phyloP scores from a whole-genome alignment of 352 stramenopile species.

The Globisporangium camurandrum region DNA sequence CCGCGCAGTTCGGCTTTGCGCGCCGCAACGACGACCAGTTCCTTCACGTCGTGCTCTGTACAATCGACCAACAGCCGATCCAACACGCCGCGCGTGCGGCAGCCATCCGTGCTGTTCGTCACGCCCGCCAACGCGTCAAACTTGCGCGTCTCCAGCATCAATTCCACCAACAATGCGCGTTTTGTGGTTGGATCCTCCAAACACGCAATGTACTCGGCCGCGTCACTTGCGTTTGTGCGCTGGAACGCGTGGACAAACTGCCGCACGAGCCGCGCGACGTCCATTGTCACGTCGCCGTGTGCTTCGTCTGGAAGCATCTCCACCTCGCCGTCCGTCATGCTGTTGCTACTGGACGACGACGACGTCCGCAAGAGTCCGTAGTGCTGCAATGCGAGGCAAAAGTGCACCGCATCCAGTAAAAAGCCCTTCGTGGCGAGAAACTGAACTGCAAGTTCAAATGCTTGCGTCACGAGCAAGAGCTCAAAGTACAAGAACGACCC shows the following conservation, averaged over 20 bases:
- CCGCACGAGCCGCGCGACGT: constrained; percentile 69
- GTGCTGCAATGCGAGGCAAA: constrained; percentile 72
- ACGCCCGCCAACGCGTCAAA: constrained; percentile 74
- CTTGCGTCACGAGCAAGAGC: constrained; percentile 68
- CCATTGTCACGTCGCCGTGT: constrained; percentile 29
- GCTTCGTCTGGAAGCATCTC: too few relatives aligned
- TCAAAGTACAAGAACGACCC: constrained; percentile 75
- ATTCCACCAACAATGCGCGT: constrained; percentile 62
- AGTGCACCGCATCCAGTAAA: constrained; percentile 72
- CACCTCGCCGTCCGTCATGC: constrained; percentile 39
- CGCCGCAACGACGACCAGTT: constrained; percentile 62
- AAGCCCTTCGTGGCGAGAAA: constrained; percentile 75
- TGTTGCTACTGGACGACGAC: constrained; percentile 28
- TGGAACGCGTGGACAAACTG: constrained; percentile 84
- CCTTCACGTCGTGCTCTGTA: constrained; percentile 64
- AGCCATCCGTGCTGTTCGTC: constrained; percentile 78
- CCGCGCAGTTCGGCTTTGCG: constrained; percentile 70
- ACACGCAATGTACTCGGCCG: constrained; percentile 74
- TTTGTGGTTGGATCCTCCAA: constrained; percentile 51
- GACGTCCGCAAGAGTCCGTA: constrained; percentile 67
- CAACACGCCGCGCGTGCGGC: constrained; percentile 64
- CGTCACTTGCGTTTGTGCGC: constrained; percentile 62
- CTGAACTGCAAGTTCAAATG: constrained; percentile 77
- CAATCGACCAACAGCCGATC: constrained; percentile 71
- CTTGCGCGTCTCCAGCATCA: constrained; percentile 75